Conservation (phyloP, 2,329 filamentous ascomycete genomes). For the Fusarium veterinarium region DNA sequence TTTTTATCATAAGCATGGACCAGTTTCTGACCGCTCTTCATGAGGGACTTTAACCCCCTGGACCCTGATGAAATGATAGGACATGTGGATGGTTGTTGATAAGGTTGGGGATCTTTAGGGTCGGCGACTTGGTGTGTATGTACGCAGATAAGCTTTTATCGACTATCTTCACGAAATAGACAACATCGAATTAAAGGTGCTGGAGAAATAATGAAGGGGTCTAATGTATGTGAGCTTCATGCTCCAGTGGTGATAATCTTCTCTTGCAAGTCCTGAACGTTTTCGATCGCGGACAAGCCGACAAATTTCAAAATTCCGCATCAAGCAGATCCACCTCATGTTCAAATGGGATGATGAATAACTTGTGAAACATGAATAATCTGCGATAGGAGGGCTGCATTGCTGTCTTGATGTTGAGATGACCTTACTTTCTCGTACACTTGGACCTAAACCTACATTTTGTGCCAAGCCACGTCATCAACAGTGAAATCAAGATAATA, state of each 20-base stretch:
- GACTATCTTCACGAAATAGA: not conserved
- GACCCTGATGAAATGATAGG: not conserved
- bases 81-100: not conserved
- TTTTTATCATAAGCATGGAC: constrained; percentile 8
- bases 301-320: not conserved
- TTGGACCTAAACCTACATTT: not conserved
- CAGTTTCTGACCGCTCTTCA: constrained; percentile 7
- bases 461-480: too few relatives aligned
- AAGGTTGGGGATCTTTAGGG: not conserved
- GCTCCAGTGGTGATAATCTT: not conserved
- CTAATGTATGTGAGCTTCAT: accelerated
- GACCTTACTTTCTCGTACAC: not conserved
- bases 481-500: accelerated
- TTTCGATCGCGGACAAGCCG: accelerated
- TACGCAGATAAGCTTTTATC: not conserved
- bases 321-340: accelerated
- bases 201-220: accelerated
- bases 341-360: accelerated
- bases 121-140: not conserved
- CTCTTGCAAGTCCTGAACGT: not conserved
- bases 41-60: not conserved
- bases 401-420: too few relatives aligned
- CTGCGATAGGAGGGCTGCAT: not conserved
- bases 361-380: not conserved
- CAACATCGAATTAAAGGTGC: accelerated